A percentile compares a stretch with the other conserved stretches of the same genome.
Conservation (phyloP, 2,329 filamentous ascomycete species). For the Amylocarpus encephaloides region DNA sequence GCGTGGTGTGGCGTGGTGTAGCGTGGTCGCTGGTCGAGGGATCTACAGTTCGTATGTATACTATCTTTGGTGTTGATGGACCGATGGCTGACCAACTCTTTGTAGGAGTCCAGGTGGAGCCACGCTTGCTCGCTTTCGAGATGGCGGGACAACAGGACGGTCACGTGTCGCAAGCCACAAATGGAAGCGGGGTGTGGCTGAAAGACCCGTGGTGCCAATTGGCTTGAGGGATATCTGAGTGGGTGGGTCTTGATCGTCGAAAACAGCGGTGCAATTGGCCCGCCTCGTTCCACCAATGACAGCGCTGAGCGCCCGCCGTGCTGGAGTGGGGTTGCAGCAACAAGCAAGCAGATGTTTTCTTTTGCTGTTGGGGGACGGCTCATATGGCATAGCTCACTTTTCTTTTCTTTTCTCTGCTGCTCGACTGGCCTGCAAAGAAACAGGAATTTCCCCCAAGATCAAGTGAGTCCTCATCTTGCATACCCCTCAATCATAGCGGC, state of each 20-base stretch:
- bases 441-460: conserved; percentile 11
- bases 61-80: too few relatives aligned
- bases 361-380: background rate
- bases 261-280: background rate
- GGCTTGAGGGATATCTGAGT: too few relatives aligned
- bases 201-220: too few relatives aligned
- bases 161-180: too few relatives aligned
- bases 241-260: too few relatives aligned
- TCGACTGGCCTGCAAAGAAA: background rate
- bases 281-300: background rate
- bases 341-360: too few relatives aligned
- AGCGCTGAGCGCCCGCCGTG: background rate
- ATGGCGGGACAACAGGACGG: background rate
- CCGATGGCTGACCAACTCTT: too few relatives aligned
- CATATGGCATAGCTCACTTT: background rate
- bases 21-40: too few relatives aligned
- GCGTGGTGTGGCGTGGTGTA: too few relatives aligned
- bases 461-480: conserved; percentile 4
- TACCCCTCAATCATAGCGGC: background rate
- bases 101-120: too few relatives aligned
- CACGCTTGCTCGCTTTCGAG: background rate
- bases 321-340: background rate
- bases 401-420: background rate
- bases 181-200: too few relatives aligned
- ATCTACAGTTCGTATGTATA: too few relatives aligned